phyloP scores from a whole-genome alignment of 2,329 filamentous ascomycete genomes.

The Aureobasidium namibiae region DNA sequence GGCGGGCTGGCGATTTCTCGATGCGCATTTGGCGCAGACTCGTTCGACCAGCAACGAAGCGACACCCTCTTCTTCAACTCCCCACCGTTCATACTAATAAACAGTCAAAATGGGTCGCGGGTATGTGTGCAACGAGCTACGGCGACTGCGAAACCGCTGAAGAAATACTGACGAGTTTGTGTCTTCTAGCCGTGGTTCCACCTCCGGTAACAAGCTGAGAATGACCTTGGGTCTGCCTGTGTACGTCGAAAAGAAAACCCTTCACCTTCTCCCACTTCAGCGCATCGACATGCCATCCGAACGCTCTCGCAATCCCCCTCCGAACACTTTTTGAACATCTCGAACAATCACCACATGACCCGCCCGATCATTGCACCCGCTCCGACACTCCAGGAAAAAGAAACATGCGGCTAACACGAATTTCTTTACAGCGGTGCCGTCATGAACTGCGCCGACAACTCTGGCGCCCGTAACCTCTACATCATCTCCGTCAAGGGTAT shows the following conservation, averaged over 20 bases:
- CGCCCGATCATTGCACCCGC: background rate
- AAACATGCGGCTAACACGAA: conserved; percentile 11
- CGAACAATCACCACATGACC: background rate
- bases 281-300: conserved; percentile 5
- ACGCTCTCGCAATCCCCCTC: conserved; percentile 5
- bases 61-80: conserved; percentile 10
- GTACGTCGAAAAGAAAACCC: conserved; percentile 54
- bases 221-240: conserved; percentile 99
- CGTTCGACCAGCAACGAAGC: conserved; percentile 16
- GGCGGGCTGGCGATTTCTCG: conserved; percentile 1
- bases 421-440: conserved; percentile 70
- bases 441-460: conserved; percentile 99
- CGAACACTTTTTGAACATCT: background rate
- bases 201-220: conserved; percentile 99
- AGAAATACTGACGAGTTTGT: conserved; percentile 10
- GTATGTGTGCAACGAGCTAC: conserved; percentile 26
- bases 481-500: conserved; percentile 99
- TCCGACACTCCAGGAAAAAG: background rate
- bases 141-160: conserved; percentile 4
- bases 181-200: conserved; percentile 60
- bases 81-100: conserved; percentile 17
- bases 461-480: conserved; percentile 93
- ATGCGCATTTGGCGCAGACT: background rate
- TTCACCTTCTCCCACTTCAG: background rate
- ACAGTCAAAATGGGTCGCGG: conserved; percentile 33